Percentiles rank a stretch among this genome's conserved stretches.
Evolutionary conservation across 2,329 filamentous ascomycete genomes (phyloP).

Genomic region (Monosporascus sp.): DNA sequence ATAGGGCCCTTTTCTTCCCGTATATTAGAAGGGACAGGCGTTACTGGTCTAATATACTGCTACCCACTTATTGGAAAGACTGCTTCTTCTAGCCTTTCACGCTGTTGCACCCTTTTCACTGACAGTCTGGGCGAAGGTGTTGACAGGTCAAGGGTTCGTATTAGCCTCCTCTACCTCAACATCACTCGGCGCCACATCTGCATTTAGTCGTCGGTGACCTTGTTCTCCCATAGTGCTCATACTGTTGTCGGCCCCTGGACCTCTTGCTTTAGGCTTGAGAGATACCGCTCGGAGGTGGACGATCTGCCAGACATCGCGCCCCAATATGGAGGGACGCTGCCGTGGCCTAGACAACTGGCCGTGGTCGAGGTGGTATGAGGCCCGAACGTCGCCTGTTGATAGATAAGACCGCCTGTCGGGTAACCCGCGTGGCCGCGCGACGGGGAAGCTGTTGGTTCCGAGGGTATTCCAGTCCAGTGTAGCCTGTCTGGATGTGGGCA

Average conservation of each 20-base stretch:
- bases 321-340: not conserved
- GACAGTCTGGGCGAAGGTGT: no score
- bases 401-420: not conserved
- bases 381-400: not conserved
- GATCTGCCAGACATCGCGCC: not conserved
- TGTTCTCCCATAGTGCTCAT: not conserved
- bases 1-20: no score
- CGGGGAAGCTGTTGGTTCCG: not conserved
- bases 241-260: not conserved
- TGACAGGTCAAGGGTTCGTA: no score
- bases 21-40: no score
- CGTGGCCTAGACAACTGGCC: not conserved
- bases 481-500: not conserved
- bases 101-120: no score
- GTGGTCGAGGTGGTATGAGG: not conserved
- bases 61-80: no score
- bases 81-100: no score
- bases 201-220: no score
- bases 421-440: not conserved
- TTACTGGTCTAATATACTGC: no score
- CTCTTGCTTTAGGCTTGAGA: not conserved
- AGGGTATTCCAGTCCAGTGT: not conserved
- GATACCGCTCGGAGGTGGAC: not conserved
- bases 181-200: no score
- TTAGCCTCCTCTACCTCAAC: no score